Base-by-base conservation (phyloP, 148 eudicot species). In the Rhododendron simsii region DNA sequence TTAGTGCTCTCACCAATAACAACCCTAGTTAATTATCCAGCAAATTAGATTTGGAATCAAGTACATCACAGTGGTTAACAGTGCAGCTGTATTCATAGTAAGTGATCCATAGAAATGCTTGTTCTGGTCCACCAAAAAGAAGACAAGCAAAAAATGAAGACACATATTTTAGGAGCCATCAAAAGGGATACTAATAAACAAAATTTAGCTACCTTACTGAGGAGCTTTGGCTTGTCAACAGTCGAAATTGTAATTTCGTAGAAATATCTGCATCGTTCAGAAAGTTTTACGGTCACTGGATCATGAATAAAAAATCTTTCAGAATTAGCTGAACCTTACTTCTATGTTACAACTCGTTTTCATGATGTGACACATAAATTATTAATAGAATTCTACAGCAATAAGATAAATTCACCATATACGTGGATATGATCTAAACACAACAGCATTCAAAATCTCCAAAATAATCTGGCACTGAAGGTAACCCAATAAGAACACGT, bases 221-320 rank as follows among this genome's bases (percentile, higher is more conserved):
- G 91, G 74, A 93, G 91, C 78, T 91, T 91, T 30, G 93, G 95
- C 88, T 87, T 91, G 85, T 93, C 93, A 86, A 85, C 74, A 7
- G 95, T 89, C 30, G 95, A 91, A 83, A 92, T 90, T 76, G 95
- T 93, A 86, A 93, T 93, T 87, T 93, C 93, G 65, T 89, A 94
- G 89, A 90, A 84, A 77, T 90, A 90, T 93, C 98, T 96, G 88
- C 86, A 91, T 69, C 35, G 91, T 78, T 88, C 82, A 80, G 80
- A 78, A 26, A 47, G 53, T 39, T 41, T 26, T 77, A 47, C 37
- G 10, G 48, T 69, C 55, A 28, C 8, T 33, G 26, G 26, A 67
- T 50, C 82, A 86, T 39, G 39, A 75, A 61, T 35, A 23, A 81
- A 77, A 44, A 18, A 7, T 8, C 55, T 12, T 23, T 39, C 23